Evolutionary conservation across 2,329 filamentous ascomycete species (phyloP).

Genomic region (Pseudogymnoascus sp.): DNA sequence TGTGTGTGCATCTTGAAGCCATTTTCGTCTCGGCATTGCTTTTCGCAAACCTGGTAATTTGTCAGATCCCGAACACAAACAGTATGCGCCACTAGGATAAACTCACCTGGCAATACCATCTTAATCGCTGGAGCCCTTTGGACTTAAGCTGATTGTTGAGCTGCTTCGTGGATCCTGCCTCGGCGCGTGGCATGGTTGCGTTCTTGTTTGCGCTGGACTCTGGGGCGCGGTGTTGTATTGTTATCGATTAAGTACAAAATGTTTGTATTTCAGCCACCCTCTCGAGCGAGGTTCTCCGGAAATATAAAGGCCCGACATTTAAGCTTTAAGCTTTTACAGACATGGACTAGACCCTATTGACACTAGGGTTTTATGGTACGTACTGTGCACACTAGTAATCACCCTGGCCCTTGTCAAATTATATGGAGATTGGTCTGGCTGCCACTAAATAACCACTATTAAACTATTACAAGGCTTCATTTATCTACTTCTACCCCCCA

Average conservation of each 20-base stretch:
- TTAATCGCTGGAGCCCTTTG: conserved; percentile 66
- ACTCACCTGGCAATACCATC: conserved; percentile 75
- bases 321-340: conserved; percentile 1
- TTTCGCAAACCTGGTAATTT: conserved; percentile 59
- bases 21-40: conserved; percentile 76
- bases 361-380: not conserved
- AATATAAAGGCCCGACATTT: not conserved
- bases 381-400: not conserved
- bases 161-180: conserved; percentile 85
- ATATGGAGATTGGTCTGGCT: not conserved
- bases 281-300: not conserved
- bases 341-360: not conserved
- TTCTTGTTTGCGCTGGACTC: not conserved
- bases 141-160: conserved; percentile 86
- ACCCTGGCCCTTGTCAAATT: not conserved
- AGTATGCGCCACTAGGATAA: not conserved
- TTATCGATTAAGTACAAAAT: not conserved
- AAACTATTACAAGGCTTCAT: not conserved
- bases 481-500: not conserved
- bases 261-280: not conserved
- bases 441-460: not conserved
- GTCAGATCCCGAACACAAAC: conserved; percentile 10
- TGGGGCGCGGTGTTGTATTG: not conserved
- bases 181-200: conserved; percentile 71
- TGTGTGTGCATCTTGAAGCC: conserved; percentile 85